These are phyloP conservation scores for Salix viminalis DNA, from an alignment of 345 rosid genomes.

Conservation along the genomic window DNA sequence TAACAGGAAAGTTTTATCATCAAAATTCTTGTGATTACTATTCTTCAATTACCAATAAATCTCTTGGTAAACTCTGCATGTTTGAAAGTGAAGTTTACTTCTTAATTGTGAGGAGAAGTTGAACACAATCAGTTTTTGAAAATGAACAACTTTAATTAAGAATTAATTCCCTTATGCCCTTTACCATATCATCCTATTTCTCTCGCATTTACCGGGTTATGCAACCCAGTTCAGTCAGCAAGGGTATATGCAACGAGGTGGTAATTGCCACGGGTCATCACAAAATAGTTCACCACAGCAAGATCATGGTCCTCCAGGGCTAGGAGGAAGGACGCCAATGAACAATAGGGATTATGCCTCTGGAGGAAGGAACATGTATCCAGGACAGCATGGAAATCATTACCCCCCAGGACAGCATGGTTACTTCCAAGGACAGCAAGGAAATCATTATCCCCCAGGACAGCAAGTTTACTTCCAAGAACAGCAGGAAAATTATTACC, in stretches of 20 bases:
- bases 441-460: conserved; percentile 34
- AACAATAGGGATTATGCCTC: conserved; percentile 37
- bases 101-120: neutral
- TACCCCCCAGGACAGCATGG: conserved; percentile 38
- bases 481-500: conserved; percentile 23
- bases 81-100: neutral
- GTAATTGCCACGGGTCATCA: conserved; percentile 38
- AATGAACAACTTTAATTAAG: neutral
- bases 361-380: conserved; percentile 31
- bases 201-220: neutral
- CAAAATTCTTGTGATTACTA: neutral
- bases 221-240: conserved; percentile 25
- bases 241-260: conserved; percentile 47
- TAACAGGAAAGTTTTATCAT: neutral
- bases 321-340: conserved; percentile 37
- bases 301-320: conserved; percentile 24
- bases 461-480: conserved; percentile 5
- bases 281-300: conserved; percentile 44
- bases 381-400: conserved; percentile 33
- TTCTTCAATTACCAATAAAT: neutral
- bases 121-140: neutral
- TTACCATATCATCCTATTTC: neutral
- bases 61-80: neutral
- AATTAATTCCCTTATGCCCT: neutral
- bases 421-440: conserved; percentile 17